Conservation (phyloP, 106 monocot genomes). For the Dioscorea zingiberensis region DNA sequence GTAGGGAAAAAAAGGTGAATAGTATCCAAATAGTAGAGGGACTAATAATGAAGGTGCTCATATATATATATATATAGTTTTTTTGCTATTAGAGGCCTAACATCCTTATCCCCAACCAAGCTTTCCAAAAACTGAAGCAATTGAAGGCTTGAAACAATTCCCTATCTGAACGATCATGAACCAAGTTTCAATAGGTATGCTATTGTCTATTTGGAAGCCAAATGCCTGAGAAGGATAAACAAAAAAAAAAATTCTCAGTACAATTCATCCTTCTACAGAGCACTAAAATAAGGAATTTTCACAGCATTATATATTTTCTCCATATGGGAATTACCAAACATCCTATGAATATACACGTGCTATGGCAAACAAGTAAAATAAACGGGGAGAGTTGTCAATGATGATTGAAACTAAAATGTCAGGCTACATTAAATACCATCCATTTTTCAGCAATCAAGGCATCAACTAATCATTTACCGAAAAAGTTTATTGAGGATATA, state of each 20-base stretch:
- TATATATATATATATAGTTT: no score
- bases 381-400: constrained; percentile 84
- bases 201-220: constrained; percentile 97
- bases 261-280: no score
- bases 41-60: no score
- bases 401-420: constrained; percentile 29
- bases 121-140: constrained; percentile 90
- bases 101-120: constrained; percentile 73
- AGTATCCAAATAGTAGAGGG: no score
- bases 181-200: constrained; percentile 98
- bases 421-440: not conserved
- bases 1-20: no score
- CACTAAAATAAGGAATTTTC: no score
- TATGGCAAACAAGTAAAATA: no score
- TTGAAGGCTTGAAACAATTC: constrained; percentile 56
- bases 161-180: constrained; percentile 71
- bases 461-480: not conserved
- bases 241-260: no score
- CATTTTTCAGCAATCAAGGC: not conserved
- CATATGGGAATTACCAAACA: no score
- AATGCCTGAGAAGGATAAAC: constrained; percentile 55
- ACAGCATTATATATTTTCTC: no score
- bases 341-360: no score
- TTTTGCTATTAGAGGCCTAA: constrained; percentile 77
- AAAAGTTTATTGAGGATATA: not conserved